Percentiles rank a stretch among this genome's conserved stretches.
phyloP scores from a whole-genome alignment of 176 grass and related monocot species.

The Triticum dicoccoides region DNA sequence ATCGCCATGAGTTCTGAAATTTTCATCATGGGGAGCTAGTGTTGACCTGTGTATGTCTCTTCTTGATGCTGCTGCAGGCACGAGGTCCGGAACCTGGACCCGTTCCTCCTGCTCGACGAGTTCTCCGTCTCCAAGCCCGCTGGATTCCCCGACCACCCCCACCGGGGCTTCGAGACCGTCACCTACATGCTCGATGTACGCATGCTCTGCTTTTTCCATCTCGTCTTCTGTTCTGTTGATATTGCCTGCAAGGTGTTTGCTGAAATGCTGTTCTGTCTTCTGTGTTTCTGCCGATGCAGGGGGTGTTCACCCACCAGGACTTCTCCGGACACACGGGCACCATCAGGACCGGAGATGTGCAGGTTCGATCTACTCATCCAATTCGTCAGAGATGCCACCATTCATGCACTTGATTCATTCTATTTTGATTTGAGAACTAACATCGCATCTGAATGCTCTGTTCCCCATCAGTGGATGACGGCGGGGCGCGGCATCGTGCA shows the following conservation, averaged over 20 bases:
- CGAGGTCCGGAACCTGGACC: constrained; percentile 68
- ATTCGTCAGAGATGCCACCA: background rate
- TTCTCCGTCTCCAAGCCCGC: constrained; percentile 76
- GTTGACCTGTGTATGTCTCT: background rate
- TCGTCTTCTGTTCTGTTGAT: background rate
- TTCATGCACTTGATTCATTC: background rate
- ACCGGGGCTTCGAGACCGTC: constrained; percentile 85
- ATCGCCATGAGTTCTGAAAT: background rate
- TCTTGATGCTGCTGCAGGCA: constrained; percentile 18
- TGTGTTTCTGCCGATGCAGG: constrained; percentile 35
- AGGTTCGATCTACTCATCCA: constrained; percentile 24
- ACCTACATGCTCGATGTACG: constrained; percentile 81
- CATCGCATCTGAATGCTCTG: background rate
- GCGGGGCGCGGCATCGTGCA: constrained; percentile 78
- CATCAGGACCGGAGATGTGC: constrained; percentile 67
- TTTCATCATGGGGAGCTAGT: background rate
- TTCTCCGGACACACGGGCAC: constrained; percentile 84
- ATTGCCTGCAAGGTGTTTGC: constrained; percentile 30
- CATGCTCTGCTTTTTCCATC: background rate
- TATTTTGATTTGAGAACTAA: background rate
- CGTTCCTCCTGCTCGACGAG: constrained; percentile 74
- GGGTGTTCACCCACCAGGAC: constrained; percentile 77
- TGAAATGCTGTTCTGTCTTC: background rate
- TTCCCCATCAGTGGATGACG: constrained; percentile 83
- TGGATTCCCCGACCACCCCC: constrained; percentile 81